Evolutionary conservation across 2,329 filamentous ascomycete genomes (phyloP).

Genomic region (Xylaria polymorpha): DNA sequence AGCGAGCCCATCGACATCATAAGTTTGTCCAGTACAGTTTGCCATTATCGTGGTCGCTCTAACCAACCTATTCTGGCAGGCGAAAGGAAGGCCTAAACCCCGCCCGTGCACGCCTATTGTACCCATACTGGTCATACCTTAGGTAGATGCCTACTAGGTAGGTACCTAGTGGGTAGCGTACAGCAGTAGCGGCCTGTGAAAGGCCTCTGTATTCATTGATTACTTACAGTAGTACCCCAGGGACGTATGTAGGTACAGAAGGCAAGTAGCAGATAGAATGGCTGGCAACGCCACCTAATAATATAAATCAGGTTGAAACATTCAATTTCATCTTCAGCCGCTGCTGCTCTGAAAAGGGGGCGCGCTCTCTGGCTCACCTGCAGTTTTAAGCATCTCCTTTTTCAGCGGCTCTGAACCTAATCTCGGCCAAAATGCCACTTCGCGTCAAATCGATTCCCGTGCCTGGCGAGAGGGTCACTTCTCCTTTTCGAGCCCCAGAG

Average conservation of each 20-base stretch:
- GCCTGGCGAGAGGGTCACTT: slow-evolving; percentile 51
- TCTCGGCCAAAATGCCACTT: slow-evolving; percentile 51
- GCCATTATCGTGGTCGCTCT: neutral
- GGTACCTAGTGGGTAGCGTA: neutral
- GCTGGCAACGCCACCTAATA: slow-evolving; percentile 8
- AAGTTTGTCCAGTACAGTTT: neutral
- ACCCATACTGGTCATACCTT: too few species aligned
- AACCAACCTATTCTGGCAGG: slow-evolving; percentile 1
- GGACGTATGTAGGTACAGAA: neutral
- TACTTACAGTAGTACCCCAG: too few species aligned
- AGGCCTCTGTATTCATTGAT: neutral
- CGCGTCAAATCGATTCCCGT: slow-evolving; percentile 56
- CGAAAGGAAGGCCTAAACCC: neutral
- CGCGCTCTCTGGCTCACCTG: slow-evolving; percentile 1
- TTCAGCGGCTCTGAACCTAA: slow-evolving; percentile 16
- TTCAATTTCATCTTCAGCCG: slow-evolving; percentile 12
- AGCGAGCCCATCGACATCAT: too few species aligned
- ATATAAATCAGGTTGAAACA: neutral
- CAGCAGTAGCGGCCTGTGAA: neutral
- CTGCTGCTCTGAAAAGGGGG: slow-evolving; percentile 4
- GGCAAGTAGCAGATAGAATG: neutral
- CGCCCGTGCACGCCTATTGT: neutral
- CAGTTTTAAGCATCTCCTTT: slow-evolving; percentile 1
- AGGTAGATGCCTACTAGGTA: too few species aligned
- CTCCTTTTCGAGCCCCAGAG: slow-evolving; percentile 48